Percentiles rank a stretch among this genome's conserved stretches.
phyloP scores from a whole-genome alignment of 1,284 basidiomycete species.

The Hemileia vastatrix region DNA sequence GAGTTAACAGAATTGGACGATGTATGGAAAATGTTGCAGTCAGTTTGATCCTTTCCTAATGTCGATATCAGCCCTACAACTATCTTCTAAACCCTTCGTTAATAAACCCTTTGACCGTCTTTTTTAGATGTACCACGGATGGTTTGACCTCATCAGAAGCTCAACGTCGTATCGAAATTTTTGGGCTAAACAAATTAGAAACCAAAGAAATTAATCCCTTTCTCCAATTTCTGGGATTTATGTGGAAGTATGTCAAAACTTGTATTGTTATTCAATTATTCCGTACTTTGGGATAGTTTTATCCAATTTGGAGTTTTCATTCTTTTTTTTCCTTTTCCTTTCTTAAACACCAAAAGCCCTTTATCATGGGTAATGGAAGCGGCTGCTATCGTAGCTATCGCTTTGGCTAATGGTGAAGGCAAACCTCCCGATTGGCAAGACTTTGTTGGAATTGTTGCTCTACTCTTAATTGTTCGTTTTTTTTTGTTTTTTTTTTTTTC shows the following conservation, averaged over 20 bases:
- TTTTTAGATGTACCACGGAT: slow-evolving; percentile 37
- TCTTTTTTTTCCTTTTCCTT: not conserved
- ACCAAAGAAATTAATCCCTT: slow-evolving; percentile 75
- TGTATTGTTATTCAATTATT: not conserved
- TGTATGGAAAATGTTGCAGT: slow-evolving; percentile 91
- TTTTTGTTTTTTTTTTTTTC: not conserved
- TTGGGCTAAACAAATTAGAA: slow-evolving; percentile 93
- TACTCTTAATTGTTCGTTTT: slow-evolving; percentile 60
- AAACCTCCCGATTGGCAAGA: slow-evolving; percentile 89
- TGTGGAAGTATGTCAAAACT: slow-evolving; percentile 29
- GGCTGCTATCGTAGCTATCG: slow-evolving; percentile 90
- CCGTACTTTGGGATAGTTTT: not conserved
- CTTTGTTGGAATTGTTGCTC: slow-evolving; percentile 88
- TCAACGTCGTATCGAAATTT: slow-evolving; percentile 71
- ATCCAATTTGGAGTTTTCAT: not conserved
- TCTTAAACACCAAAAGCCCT: slow-evolving; percentile 99
- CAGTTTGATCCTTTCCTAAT: slow-evolving; percentile 45
- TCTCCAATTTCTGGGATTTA: slow-evolving; percentile 51
- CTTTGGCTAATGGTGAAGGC: slow-evolving; percentile 79
- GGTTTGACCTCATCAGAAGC: slow-evolving; percentile 72
- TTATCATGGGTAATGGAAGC: slow-evolving; percentile 99
- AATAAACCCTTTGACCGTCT: not conserved
- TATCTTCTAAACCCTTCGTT: not conserved
- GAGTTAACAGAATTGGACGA: slow-evolving; percentile 94
- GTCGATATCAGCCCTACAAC: no score